A percentile compares a stretch with the other conserved stretches of the same genome.
These are phyloP conservation scores for Amorphotheca resinae DNA, from an alignment of 495 filamentous ascomycete genomes.

Conservation along the genomic window DNA sequence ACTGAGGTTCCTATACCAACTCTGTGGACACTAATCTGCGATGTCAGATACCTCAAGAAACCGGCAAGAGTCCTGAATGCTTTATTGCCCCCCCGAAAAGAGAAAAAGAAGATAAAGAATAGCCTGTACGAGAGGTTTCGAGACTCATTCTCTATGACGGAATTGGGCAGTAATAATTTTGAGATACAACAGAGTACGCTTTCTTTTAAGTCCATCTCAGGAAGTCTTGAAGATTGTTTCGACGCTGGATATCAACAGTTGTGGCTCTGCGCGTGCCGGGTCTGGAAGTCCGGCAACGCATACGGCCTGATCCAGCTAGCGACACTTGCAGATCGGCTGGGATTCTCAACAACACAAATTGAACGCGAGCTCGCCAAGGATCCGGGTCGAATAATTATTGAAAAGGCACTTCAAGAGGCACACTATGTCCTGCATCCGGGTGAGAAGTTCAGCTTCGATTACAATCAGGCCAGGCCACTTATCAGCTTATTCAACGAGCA, in stretches of 20 bases:
- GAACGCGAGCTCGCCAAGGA: constrained; percentile 2
- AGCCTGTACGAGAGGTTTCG: constrained; percentile 3
- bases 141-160: background rate
- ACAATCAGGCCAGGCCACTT: background rate
- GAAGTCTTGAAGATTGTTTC: constrained; percentile 3
- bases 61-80: constrained; percentile 4
- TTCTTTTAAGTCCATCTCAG: constrained; percentile 3
- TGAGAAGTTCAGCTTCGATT: constrained; percentile 8
- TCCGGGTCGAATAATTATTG: constrained; percentile 1
- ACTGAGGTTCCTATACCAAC: constrained; percentile 6
- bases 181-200: constrained; percentile 1
- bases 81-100: constrained; percentile 1
- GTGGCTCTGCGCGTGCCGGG: constrained; percentile 8
- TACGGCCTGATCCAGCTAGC: constrained; percentile 4
- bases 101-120: constrained; percentile 5
- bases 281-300: constrained; percentile 3
- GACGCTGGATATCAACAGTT: constrained; percentile 10
- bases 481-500: constrained; percentile 5
- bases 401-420: constrained; percentile 2
- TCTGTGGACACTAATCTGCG: constrained; percentile 8
- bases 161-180: background rate
- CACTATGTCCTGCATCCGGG: constrained; percentile 5
- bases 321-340: constrained; percentile 6
- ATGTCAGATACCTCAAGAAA: constrained; percentile 11
- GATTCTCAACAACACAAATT: constrained; percentile 8